Conservation (phyloP, 179 eudicot species). For the Camellia oleifera region DNA sequence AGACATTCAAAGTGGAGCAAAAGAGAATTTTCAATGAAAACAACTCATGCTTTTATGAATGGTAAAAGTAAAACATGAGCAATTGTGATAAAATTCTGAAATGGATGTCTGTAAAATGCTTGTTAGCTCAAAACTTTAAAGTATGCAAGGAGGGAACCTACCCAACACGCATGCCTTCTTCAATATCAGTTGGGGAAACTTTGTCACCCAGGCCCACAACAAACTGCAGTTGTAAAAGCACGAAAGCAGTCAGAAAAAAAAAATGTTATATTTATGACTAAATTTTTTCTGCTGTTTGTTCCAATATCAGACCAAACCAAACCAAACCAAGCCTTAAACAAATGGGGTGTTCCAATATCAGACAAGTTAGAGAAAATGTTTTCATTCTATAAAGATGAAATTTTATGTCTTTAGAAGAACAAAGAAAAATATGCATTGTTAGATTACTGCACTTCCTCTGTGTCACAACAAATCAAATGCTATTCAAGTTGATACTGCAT, state of each 20-base stretch:
- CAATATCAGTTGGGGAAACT: constrained; percentile 98
- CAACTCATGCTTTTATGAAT: not conserved
- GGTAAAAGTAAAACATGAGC: not conserved
- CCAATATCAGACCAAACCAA: not conserved
- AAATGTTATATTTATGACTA: not conserved
- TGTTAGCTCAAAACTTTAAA: not conserved
- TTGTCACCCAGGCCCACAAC: constrained; percentile 98
- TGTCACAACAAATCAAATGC: not conserved
- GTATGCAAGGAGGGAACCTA: constrained; percentile 29
- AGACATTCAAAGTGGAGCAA: not conserved
- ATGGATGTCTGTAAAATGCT: not conserved
- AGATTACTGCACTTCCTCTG: not conserved
- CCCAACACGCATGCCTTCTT: constrained; percentile 99
- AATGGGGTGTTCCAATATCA: not conserved
- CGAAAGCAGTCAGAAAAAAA: constrained; percentile 18
- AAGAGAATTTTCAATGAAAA: not conserved
- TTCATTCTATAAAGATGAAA: not conserved
- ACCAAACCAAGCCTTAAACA: no score
- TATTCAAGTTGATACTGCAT: not conserved
- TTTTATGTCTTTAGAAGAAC: not conserved
- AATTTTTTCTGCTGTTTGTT: not conserved
- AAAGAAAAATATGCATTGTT: not conserved
- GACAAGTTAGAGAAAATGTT: not conserved
- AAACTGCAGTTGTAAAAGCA: constrained; percentile 53
- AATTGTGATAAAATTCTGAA: not conserved